Evolutionary conservation across 2,329 filamentous ascomycete genomes (phyloP), one percentile per base, ranked within the genome.

Genomic region (Chlorencoelia australis): DNA sequence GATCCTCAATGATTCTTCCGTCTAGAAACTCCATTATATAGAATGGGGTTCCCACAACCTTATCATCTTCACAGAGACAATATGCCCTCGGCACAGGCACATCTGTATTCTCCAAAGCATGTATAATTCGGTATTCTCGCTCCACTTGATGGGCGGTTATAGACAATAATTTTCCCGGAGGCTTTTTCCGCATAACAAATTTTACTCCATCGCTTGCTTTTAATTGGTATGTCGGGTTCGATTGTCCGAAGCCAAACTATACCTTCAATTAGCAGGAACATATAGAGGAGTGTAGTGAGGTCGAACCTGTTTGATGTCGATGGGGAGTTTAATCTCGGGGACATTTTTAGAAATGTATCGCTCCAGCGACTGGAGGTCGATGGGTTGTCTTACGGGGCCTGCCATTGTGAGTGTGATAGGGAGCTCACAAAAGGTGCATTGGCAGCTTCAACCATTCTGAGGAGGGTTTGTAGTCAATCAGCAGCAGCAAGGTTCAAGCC

Each of bases 11-110:
- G 62, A 95, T 94, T 53, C 91, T 79, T 14, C 91, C 91, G 55
- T 94, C 82, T 43, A 96, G 69, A 58, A 91, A 96, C 58, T 86
- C 79, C 91, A 98, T 96, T 55, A 96, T 79, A 64, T 98, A 96
- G 61, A 96, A 98, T 5, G 87, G 75, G 6, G 88, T 96, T 38
- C 88, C 91, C 45, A 96, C 69, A 24, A 96, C 69, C 39, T 61
- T 64, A 26, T 69, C 65, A 62, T 96, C 88, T 59, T 93, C 82
- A 63, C 91, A 98, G 13, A 96, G 72, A 53, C 79, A 82, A 59
- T 86, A 81, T 8, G 85, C 75, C 58, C 73, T 79, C 4, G 91
- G 91, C 0, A 94, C 86, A 0, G 88, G 84, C 7, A 96, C 87
- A 56, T 84, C 77, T 14, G 85, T 93, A 36, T 63, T 66, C 45